Conservation (phyloP, 2,329 filamentous ascomycete genomes). For the Chaetothyriales sp. region DNA sequence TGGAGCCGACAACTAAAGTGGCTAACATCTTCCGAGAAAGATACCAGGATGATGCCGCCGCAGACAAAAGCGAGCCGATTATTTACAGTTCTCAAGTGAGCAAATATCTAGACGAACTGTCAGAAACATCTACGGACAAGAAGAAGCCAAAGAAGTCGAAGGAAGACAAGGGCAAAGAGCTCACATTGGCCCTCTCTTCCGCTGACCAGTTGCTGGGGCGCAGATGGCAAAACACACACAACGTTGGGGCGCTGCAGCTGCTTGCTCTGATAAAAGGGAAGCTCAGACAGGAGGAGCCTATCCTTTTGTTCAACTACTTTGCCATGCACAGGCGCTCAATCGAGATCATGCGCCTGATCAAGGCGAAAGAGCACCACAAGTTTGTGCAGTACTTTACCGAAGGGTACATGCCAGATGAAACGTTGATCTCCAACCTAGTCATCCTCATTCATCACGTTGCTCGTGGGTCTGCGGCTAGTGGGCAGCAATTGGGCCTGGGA, state of each 20-base stretch:
- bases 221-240: conserved; percentile 16
- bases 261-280: conserved; percentile 17
- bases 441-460: conserved; percentile 18
- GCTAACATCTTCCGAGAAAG: conserved; percentile 16
- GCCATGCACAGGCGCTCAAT: conserved; percentile 20
- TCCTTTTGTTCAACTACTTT: conserved; percentile 20
- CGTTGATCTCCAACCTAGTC: conserved; percentile 17
- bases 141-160: too few relatives aligned
- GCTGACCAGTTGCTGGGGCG: conserved; percentile 3
- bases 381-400: conserved; percentile 19
- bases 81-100: not conserved
- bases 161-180: not conserved
- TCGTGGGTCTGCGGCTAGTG: conserved; percentile 12
- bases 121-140: not conserved
- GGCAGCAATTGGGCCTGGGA: conserved; percentile 9
- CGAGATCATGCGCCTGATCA: conserved; percentile 18
- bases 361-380: conserved; percentile 18
- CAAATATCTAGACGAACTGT: not conserved
- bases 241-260: conserved; percentile 17
- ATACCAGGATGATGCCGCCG: conserved; percentile 10
- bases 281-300: conserved; percentile 19
- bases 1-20: conserved; percentile 18
- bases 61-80: conserved; percentile 6
- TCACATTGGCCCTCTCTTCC: not conserved
- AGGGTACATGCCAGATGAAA: conserved; percentile 18